Base-by-base conservation (phyloP, 179 eudicot genomes). In the Vitellaria paradoxa region DNA sequence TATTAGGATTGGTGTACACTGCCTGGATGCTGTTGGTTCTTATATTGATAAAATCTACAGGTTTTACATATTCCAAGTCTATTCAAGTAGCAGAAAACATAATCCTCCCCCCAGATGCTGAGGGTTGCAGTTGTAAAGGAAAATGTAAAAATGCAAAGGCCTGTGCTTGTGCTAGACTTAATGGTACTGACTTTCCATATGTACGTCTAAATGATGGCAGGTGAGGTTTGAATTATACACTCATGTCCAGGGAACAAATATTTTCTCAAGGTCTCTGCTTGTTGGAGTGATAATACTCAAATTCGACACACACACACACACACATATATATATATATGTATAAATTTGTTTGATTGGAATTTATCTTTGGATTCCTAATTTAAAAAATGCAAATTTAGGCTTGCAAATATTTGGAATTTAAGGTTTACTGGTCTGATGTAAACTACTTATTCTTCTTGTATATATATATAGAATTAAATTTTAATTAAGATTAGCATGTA, bases 91-190 rank as follows among this genome's bases (percentile, higher is more conserved):
- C 78, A 37, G 52, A 78, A 77, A 68, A 78, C 73, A 85, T 85
- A 76, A 77, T 61, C 15, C 72, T 82, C 30, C 88, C 88, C 37
- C 78, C 80, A 20, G 62, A 50, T 70, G 82, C 82, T 7, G 55
- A 77, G 26, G 88, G 88, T 46, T 85, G 88, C 68, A 55, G 61
- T 23, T 85, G 88, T 45, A 80, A 80, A 68, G 88, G 85, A 17
- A 77, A 75, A 40, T 85, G 90, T 73, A 76, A 79, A 56, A 83
- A 87, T 67, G 77, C 87, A 46, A 80, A 61, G 50, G 78, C 80
- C 55, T 87, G 90, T 81, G 87, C 87, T 12, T 87, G 90, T 80
- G 90, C 90, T 59, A 83, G 76, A 77, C 83, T 82, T 52, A 87
- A 87, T 65, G 90, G 88, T 23, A 53, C 57, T 21, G 88, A 85